phyloP scores from a whole-genome alignment of 768 basidiomycete genomes.

The Coprinopsis strossmayeri region DNA sequence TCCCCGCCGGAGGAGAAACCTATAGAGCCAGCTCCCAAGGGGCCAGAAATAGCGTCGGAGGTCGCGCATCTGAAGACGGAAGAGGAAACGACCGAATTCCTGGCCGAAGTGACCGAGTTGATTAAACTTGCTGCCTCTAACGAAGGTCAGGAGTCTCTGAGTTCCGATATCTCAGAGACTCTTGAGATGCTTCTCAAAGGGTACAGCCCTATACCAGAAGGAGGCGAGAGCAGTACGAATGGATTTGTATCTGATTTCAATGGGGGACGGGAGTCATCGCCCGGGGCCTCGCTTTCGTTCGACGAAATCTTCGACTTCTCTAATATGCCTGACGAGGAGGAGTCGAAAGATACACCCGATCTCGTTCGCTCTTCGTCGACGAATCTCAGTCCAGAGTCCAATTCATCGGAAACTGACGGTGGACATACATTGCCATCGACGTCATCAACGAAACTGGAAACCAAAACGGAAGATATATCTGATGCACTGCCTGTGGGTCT shows the following conservation, averaged over 20 bases:
- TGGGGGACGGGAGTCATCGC: constrained; percentile 19
- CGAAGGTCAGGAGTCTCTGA: constrained; percentile 35
- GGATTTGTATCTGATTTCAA: constrained; percentile 23
- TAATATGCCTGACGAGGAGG: constrained; percentile 51
- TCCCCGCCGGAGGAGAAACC: background rate
- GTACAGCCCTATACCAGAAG: constrained; percentile 33
- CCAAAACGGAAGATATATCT: constrained; percentile 45
- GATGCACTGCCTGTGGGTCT: constrained; percentile 53
- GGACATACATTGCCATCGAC: constrained; percentile 30
- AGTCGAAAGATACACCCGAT: constrained; percentile 61
- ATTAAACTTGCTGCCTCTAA: constrained; percentile 40
- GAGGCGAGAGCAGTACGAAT: constrained; percentile 28
- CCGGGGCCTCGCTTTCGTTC: constrained; percentile 38
- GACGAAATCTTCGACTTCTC: constrained; percentile 68
- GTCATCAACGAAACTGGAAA: constrained; percentile 22
- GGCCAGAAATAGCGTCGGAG: constrained; percentile 34
- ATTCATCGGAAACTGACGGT: constrained; percentile 48
- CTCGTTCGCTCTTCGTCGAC: constrained; percentile 64
- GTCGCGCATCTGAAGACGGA: constrained; percentile 54
- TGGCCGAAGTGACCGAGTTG: constrained; percentile 59
- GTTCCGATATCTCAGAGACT: constrained; percentile 50
- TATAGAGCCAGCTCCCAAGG: constrained; percentile 32
- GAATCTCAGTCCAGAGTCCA: constrained; percentile 73
- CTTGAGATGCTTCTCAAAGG: constrained; percentile 61
- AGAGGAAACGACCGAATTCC: constrained; percentile 57